Evolutionary conservation across 139 green algal genomes (phyloP), one percentile per base, ranked within the genome.

Genomic region (Asterochloris erici): DNA sequence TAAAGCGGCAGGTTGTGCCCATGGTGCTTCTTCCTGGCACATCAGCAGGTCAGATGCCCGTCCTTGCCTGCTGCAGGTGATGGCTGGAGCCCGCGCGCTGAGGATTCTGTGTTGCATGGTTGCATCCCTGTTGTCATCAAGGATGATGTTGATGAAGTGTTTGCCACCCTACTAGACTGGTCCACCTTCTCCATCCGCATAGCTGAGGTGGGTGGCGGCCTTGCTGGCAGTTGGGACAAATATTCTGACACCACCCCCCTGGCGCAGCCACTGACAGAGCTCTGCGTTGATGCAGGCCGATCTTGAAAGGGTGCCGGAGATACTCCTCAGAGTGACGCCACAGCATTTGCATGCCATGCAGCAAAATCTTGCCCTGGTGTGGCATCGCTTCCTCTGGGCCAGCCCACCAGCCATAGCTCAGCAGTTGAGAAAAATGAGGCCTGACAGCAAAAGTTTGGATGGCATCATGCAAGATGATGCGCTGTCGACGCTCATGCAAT

Each of bases 101-200:
- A 93, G 69, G 92, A 96, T 47, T 85, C 88, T 0, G 84, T 92
- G 0, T 82, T 93, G 47, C 91, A 96, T 64, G 92, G 92, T 63
- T 96, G 92, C 86, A 89, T 96, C 74, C 92, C 91, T 15, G 90
- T 96, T 2, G 77, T 90, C 14, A 86, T 94, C 63, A 86, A 85
- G 68, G 85, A 91, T 47, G 74, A 77, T 17, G 78, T 92, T 69
- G 78, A 91, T n/a, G 0, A 81, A n/a, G 61, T 70, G 10, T 90
- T 84, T 47, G 64, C 71, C 47, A 78, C 69, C 62, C 6, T 90
- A 1, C 63, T 91, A 19, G 83, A 88, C 60, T 74, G 83, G 13
- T 1, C 26, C 0, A 21, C 28, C 26, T 91, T 88, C 81, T 77
- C 85, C 16, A 14, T 87, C 61, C 68, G 77, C 66, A 73, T 87